phyloP scores from a whole-genome alignment of 2,329 filamentous ascomycete species.

The Aspergillus melleus region DNA sequence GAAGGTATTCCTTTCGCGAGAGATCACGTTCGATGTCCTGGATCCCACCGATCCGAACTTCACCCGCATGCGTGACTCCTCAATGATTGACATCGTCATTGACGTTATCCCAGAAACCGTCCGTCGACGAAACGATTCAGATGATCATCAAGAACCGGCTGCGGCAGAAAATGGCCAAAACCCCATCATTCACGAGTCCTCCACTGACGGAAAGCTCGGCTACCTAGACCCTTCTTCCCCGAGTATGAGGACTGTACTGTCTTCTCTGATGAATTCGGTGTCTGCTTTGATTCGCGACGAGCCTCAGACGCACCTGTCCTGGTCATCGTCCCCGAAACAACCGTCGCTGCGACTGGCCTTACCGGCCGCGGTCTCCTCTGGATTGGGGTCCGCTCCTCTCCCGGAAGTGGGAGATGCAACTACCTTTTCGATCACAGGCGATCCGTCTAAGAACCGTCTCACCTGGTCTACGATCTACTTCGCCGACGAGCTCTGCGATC shows the following conservation, averaged over 20 bases:
- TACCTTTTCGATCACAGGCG: slow-evolving; percentile 31
- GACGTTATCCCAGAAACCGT: slow-evolving; percentile 49
- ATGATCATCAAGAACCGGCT: slow-evolving; percentile 27
- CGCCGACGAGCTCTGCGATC: slow-evolving; percentile 65
- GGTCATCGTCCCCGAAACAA: slow-evolving; percentile 30
- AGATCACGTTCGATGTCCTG: slow-evolving; percentile 69
- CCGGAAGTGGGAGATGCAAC: slow-evolving; percentile 63
- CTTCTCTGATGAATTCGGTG: slow-evolving; percentile 52
- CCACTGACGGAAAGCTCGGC: slow-evolving; percentile 25
- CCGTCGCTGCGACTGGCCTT: slow-evolving; percentile 42
- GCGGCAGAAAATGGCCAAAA: slow-evolving; percentile 22
- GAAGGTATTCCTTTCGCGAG: slow-evolving; percentile 74
- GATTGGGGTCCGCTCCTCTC: slow-evolving; percentile 63
- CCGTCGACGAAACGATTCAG: slow-evolving; percentile 35
- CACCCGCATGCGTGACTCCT: slow-evolving; percentile 70
- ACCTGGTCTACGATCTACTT: slow-evolving; percentile 72
- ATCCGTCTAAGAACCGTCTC: slow-evolving; percentile 51
- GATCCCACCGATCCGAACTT: slow-evolving; percentile 76
- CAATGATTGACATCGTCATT: slow-evolving; percentile 72
- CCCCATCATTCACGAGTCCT: slow-evolving; percentile 20
- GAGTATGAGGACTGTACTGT: slow-evolving; percentile 43
- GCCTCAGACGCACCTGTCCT: slow-evolving; percentile 26
- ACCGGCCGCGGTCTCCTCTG: slow-evolving; percentile 52
- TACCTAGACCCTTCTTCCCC: slow-evolving; percentile 31
- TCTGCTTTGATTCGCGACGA: slow-evolving; percentile 52